These are phyloP conservation scores for Aspergillus asperescens DNA, from an alignment of 495 filamentous ascomycete species.

Conservation along the genomic window DNA sequence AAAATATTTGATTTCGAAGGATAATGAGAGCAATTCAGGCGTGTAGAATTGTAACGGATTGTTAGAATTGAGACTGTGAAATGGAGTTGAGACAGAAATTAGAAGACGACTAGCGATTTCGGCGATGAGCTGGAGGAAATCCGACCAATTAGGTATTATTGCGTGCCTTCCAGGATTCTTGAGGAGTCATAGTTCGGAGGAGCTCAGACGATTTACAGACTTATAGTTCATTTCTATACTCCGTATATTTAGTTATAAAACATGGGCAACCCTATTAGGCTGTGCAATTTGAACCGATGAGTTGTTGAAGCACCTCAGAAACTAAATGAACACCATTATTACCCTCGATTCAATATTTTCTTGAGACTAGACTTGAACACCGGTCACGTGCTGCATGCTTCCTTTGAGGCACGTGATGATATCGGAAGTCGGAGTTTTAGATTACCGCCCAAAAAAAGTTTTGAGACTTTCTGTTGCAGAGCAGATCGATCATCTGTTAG, in stretches of 20 bases:
- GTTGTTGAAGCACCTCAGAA: no score
- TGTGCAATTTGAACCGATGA: no score
- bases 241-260: no score
- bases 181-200: neutral
- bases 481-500: neutral
- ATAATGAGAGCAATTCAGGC: neutral
- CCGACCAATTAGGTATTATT: conserved; percentile 11
- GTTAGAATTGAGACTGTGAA: neutral
- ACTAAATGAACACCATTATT: no score
- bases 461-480: neutral
- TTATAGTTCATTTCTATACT: neutral
- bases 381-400: neutral
- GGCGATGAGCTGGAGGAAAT: conserved; percentile 25
- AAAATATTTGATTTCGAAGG: neutral
- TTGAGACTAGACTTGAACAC: no score
- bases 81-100: conserved; percentile 7
- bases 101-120: conserved; percentile 28
- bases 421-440: conserved; percentile 15
- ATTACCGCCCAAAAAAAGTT: conserved; percentile 7
- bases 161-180: neutral
- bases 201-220: neutral
- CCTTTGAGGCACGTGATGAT: neutral
- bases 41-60: neutral
- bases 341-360: no score
- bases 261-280: no score